Percentiles rank a stretch among this genome's conserved stretches.
phyloP scores from a whole-genome alignment of 768 basidiomycete genomes.

The Agrocybe pediades region DNA sequence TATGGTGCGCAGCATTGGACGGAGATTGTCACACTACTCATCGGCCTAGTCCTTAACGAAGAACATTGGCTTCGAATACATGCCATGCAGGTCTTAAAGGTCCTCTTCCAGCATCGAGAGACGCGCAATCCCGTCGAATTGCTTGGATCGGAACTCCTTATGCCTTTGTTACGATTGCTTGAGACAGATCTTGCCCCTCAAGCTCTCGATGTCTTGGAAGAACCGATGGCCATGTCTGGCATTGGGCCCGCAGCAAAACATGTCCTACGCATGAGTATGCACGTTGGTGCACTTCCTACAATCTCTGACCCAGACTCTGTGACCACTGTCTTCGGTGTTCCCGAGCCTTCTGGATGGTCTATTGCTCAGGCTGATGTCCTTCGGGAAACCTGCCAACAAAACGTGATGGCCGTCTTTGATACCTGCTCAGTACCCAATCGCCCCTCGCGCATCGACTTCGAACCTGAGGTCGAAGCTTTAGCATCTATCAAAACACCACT shows the following conservation, averaged over 20 bases:
- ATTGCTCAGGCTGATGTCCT: constrained; percentile 67
- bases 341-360: constrained; percentile 86
- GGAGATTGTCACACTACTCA: constrained; percentile 81
- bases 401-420: constrained; percentile 84
- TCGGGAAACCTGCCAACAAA: constrained; percentile 67
- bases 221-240: constrained; percentile 79
- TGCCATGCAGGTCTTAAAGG: constrained; percentile 85
- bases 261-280: constrained; percentile 92
- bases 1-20: constrained; percentile 77
- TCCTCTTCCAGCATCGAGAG: constrained; percentile 85
- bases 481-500: constrained; percentile 40
- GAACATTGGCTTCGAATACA: constrained; percentile 82
- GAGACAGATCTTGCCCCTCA: constrained; percentile 83
- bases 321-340: constrained; percentile 79
- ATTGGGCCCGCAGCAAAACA: constrained; percentile 80
- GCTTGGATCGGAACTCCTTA: constrained; percentile 83
- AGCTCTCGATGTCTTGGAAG: constrained; percentile 92
- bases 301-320: constrained; percentile 47
- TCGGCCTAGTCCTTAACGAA: constrained; percentile 83
- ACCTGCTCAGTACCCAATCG: constrained; percentile 73
- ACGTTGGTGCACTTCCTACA: constrained; percentile 43
- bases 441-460: constrained; percentile 74
- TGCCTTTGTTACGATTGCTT: constrained; percentile 88
- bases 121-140: constrained; percentile 71
- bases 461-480: constrained; percentile 57